Conservation (phyloP, 768 basidiomycete genomes). For the Phaeotremella skinneri region DNA sequence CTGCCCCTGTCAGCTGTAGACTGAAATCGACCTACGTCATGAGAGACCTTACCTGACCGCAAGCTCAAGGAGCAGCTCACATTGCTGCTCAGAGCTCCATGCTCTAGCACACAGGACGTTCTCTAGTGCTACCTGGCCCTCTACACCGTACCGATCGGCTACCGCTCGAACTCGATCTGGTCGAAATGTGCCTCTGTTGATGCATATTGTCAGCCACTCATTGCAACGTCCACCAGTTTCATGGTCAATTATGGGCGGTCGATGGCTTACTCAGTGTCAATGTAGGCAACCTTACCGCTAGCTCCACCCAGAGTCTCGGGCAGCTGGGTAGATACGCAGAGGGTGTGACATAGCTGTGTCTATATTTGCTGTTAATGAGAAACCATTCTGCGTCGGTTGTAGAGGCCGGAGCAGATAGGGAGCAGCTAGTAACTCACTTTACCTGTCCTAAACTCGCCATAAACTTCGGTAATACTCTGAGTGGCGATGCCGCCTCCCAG, state of each 20-base stretch:
- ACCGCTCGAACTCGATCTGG: conserved; percentile 88
- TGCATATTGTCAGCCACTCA: conserved; percentile 1
- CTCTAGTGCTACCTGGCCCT: conserved; percentile 66
- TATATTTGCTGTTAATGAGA: conserved; percentile 42
- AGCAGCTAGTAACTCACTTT: conserved; percentile 36
- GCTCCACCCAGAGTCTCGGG: conserved; percentile 88
- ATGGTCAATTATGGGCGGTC: background rate
- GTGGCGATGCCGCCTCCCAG: conserved; percentile 88
- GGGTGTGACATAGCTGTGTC: conserved; percentile 92
- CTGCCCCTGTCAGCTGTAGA: conserved; percentile 19
- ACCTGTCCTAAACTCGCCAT: conserved; percentile 92
- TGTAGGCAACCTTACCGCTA: conserved; percentile 62
- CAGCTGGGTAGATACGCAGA: conserved; percentile 85
- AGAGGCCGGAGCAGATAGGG: background rate
- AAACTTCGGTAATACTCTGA: conserved; percentile 94
- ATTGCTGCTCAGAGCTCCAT: conserved; percentile 44
- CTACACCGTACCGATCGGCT: conserved; percentile 91
- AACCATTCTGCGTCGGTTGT: background rate
- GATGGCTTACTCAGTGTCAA: conserved; percentile 48
- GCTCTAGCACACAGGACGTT: conserved; percentile 80
- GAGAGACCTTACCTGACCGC: conserved; percentile 43
- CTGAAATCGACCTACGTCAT: background rate
- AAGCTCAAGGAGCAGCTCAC: conserved; percentile 47
- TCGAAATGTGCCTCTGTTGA: conserved; percentile 60
- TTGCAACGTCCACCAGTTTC: background rate